Base-by-base conservation (phyloP, 2,329 filamentous ascomycete genomes). In the Mariannaea elegans region DNA sequence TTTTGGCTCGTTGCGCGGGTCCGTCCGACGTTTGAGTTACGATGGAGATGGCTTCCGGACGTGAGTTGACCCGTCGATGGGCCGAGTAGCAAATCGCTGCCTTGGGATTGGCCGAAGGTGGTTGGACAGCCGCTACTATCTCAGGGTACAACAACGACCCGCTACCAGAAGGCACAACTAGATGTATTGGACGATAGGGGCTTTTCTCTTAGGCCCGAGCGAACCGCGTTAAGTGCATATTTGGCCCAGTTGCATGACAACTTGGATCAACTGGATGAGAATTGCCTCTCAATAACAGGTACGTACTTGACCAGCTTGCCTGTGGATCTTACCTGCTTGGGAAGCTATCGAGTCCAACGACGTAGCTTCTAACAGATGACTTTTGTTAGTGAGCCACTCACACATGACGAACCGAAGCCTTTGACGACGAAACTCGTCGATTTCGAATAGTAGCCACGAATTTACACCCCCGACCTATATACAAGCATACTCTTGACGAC, bases 41-140 rank as follows among this genome's bases (percentile, higher is more conserved):
- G 56, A 61, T 69, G 54, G 61, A 63, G 59, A 66, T 56, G 66
- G 59, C 61, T 61, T 59, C 62, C 34, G 47, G 61, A 36, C 45
- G 47, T 68, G 65, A 68, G 58, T 70, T 70, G 64, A 70, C 60
- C 67, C 67, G 67, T 67, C 61, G 53, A 56, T 69, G 57, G 60
- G 59, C 67, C 68, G 63, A 69, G 56, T 67, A 62, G 68, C 65
- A 71, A 70, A 71, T 71, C 57, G 48, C 56, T 54, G 59, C 24
- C 14, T 45, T 31, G 36, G 39, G 63, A 71, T 71, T 71, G 63
- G 69, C 29, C 16, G 19, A 2, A 3, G 6, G 2, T 18, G n/a
- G 61, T 66, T 58, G 67, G 36, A 16, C 19, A 7, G 3, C 1
- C 8, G 10, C 2, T 8, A 24, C 39, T 69, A 66, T 47, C 44